phyloP scores from a whole-genome alignment of 805 yeast genomes.

The Wickerhamiella sorbophila region DNA sequence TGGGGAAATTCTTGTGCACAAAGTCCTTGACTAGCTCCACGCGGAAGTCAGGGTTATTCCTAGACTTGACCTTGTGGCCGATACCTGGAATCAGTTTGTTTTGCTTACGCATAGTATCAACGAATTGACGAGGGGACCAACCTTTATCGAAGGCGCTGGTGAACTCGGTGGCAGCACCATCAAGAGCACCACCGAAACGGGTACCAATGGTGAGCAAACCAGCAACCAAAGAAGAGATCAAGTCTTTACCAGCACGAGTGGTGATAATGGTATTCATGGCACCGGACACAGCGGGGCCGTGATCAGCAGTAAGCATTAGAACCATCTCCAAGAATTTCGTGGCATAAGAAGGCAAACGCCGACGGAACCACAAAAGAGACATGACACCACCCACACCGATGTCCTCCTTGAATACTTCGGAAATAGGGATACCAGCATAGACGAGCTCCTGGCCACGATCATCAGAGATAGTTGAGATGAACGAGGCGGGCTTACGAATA shows the following conservation, averaged over 20 bases:
- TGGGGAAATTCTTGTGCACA: slow-evolving; percentile 32
- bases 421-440: slow-evolving; percentile 34
- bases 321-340: slow-evolving; percentile 35
- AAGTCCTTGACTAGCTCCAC: slow-evolving; percentile 35
- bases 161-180: slow-evolving; percentile 35
- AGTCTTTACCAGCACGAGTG: slow-evolving; percentile 35
- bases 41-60: slow-evolving; percentile 36
- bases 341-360: slow-evolving; percentile 31
- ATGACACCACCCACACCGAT: slow-evolving; percentile 36
- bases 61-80: slow-evolving; percentile 34
- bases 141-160: slow-evolving; percentile 32
- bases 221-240: slow-evolving; percentile 32
- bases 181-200: slow-evolving; percentile 35
- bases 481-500: slow-evolving; percentile 35
- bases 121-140: slow-evolving; percentile 32
- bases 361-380: slow-evolving; percentile 34
- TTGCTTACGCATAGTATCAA: slow-evolving; percentile 33
- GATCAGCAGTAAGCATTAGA: slow-evolving; percentile 36
- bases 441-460: slow-evolving; percentile 35
- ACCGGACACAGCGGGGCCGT: slow-evolving; percentile 35
- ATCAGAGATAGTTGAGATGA: slow-evolving; percentile 34
- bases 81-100: slow-evolving; percentile 35
- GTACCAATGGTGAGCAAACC: slow-evolving; percentile 34
- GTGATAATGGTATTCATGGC: slow-evolving; percentile 37
- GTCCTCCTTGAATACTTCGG: slow-evolving; percentile 34